Conservation (phyloP, 2,329 filamentous ascomycete species). For the Ustulina deusta region DNA sequence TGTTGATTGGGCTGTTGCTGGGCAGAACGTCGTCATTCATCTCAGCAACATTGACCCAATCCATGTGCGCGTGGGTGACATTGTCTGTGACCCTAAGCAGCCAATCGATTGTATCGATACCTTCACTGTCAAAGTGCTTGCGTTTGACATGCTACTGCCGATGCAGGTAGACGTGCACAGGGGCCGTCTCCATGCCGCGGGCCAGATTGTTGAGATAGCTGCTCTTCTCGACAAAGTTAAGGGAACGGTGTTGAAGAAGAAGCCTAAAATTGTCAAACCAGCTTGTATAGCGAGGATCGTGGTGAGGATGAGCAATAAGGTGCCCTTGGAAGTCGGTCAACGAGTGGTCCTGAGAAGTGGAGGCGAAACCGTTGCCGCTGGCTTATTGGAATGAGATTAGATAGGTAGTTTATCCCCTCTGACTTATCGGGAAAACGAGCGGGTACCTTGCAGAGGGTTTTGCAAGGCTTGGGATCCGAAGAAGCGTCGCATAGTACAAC, state of each 20-base stretch:
- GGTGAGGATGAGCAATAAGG: constrained; percentile 77
- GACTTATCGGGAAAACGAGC: background rate
- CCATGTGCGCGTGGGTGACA: constrained; percentile 85
- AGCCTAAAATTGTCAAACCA: constrained; percentile 84
- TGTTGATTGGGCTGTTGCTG: constrained; percentile 90
- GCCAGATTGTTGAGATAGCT: constrained; percentile 76
- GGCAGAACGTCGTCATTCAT: constrained; percentile 88
- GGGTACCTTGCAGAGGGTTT: background rate
- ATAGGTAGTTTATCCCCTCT: background rate
- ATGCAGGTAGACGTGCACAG: constrained; percentile 91
- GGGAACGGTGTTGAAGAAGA: constrained; percentile 82
- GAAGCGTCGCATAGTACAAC: background rate
- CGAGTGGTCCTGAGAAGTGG: constrained; percentile 83
- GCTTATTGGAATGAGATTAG: constrained; percentile 75
- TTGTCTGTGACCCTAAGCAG: constrained; percentile 77
- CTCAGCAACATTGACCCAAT: constrained; percentile 86
- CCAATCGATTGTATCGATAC: constrained; percentile 78
- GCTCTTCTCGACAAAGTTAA: constrained; percentile 83
- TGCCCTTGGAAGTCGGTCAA: constrained; percentile 83
- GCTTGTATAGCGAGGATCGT: constrained; percentile 80
- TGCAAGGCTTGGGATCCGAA: background rate
- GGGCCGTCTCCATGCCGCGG: constrained; percentile 83
- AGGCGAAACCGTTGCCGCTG: constrained; percentile 88
- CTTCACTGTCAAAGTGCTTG: constrained; percentile 86
- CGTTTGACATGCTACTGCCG: constrained; percentile 89